Base-by-base conservation (phyloP, 148 eudicot genomes). In the Rhododendron williamsianum region DNA sequence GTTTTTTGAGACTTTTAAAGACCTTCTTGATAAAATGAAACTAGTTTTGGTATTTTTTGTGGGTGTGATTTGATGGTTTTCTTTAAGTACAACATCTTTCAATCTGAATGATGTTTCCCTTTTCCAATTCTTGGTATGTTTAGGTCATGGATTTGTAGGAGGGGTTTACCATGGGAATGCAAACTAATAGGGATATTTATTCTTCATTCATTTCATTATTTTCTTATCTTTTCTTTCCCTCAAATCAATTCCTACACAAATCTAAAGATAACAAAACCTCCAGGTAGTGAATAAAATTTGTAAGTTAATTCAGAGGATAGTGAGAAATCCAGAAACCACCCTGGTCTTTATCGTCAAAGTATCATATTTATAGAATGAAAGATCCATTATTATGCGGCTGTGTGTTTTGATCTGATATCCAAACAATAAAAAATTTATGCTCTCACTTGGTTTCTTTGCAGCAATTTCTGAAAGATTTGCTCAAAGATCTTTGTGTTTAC, bases 391-490 rank as follows among this genome's bases (percentile, higher is more conserved):
- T 15, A n/a, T 4, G 38, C 25, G 4, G 36, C 16, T 43, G 45
- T 49, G 65, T 49, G 65, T 72, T 45, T 33, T n/a, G 67, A 21
- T 76, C 80, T 76, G 80, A 11, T 6, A 27, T 21, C 48, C 15
- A 80, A 12, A 36, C 35, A 63, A 51, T 41, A 19, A 10, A 84
- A 0, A 6, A 36, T 30, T 8, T 58, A 18, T 33, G 45, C 54
- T 21, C 41, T 82, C 69, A n/a, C 9, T 13, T 38, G 81, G 38
- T 83, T 8, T 86, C n/a, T 46, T 82, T 78, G 87, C 93, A 93
- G 95, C 93, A 92, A 93, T 93, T 89, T 86, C 90, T 92, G 91
- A 93, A 93, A 85, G 95, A 93, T 82, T 84, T 93, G 88, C 90
- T 93, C 74, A 93, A 90, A 81, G 94, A 92, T 86, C 89, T 93